Base-by-base conservation (phyloP, 140 eudicot genomes). In the Erigeron philadelphicus region DNA sequence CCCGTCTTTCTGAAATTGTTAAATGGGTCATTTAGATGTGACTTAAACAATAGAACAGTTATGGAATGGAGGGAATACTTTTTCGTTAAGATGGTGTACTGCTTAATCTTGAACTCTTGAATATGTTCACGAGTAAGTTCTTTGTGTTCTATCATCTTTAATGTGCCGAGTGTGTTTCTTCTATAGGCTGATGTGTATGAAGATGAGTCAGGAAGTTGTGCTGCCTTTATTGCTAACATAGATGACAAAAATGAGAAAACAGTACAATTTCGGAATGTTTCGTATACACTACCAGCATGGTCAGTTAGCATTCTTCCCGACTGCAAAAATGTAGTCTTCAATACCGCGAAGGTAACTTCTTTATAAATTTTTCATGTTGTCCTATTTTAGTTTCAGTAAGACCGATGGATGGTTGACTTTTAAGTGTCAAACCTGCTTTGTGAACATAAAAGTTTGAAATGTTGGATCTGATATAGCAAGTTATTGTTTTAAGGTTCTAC, bases 241-340 rank as follows among this genome's bases (percentile, higher is more conserved):
- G 96, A 93, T 48, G 93, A 89, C 72, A 87, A 85, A 83, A 74
- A 73, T 68, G 96, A 88, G 48, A 75, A 75, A 64, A 76, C 64
- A 6, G 88, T 93, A 43, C 75, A 73, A 64, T 93, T 93, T 72
- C 81, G 83, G 17, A 86, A 93, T 79, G 72, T 64, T 79, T 81
- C 98, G 31, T 89, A 86, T 76, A 61, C 76, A 71, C 81, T 93
- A 46, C 96, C 98, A 61, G 90, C 98, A 78, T 93, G 98, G 98
- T 93, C 98, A 0, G 98, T 93, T 45, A 93, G 98, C 95, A 93
- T 93, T 61, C 83, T 93, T 73, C 98, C 98, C 2, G 98, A 93
- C 76, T 93, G 98, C 90, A 93, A 93, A 77, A 93, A 83, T 61
- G 98, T 86, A 38, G 96, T 79, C 63, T 89, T 77, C 75, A 93